Percentiles rank a stretch among this genome's conserved stretches.
phyloP scores from a whole-genome alignment of 2,329 filamentous ascomycete species.

The Boeremia exigua region DNA sequence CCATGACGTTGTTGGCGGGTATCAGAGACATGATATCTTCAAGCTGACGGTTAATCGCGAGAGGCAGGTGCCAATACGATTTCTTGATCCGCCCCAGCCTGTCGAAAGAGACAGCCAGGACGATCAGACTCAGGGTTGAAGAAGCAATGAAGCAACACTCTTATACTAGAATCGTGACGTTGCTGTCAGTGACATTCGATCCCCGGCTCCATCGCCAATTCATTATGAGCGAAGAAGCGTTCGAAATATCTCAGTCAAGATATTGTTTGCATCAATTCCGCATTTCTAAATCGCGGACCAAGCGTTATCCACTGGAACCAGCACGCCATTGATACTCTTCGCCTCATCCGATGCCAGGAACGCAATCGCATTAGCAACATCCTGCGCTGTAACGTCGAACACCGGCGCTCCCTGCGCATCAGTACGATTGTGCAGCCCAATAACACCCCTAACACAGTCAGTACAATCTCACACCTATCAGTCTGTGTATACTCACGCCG shows the following conservation, averaged over 20 bases:
- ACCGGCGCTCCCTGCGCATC: constrained; percentile 29
- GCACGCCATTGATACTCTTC: constrained; percentile 33
- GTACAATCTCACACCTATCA: not conserved
- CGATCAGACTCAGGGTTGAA: too few relatives aligned
- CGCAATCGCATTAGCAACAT: constrained; percentile 35
- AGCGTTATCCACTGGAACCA: constrained; percentile 37
- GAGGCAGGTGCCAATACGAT: constrained; percentile 41
- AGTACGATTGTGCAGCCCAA: not conserved
- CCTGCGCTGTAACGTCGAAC: constrained; percentile 26
- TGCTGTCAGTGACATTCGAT: too few relatives aligned
- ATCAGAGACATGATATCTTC: constrained; percentile 63
- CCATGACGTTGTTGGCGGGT: constrained; percentile 63
- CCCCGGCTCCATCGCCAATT: not conserved
- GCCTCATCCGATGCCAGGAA: constrained; percentile 36
- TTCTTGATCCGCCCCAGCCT: constrained; percentile 3
- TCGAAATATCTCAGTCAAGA: not conserved
- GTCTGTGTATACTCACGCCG: constrained; percentile 21
- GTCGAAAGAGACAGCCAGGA: not conserved
- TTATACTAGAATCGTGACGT: too few relatives aligned
- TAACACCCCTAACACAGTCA: not conserved
- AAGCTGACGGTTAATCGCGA: constrained; percentile 56
- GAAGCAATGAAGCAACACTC: too few relatives aligned
- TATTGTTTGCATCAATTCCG: not conserved
- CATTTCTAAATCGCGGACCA: constrained; percentile 34
- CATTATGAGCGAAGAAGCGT: not conserved